Conservation (phyloP, 2,329 filamentous ascomycete species). For the Zasmidium cellare region DNA sequence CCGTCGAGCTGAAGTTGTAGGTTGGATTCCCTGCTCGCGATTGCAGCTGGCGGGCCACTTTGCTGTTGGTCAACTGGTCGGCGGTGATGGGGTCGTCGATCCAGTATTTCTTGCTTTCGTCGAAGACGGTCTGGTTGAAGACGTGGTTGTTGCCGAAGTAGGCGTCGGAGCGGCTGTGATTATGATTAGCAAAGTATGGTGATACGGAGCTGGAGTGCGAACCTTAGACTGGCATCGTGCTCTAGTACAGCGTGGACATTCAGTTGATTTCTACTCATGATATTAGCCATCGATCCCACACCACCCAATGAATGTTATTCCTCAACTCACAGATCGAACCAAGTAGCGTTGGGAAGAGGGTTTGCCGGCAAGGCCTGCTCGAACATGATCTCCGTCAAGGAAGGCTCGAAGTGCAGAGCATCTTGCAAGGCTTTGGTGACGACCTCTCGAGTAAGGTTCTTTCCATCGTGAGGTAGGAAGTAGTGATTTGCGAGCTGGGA, state of each 20-base stretch:
- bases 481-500: slow-evolving; percentile 22
- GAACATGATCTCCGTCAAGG: slow-evolving; percentile 19
- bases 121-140: slow-evolving; percentile 56
- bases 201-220: neutral
- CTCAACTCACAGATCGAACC: slow-evolving; percentile 15
- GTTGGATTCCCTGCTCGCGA: slow-evolving; percentile 51
- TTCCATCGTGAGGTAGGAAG: slow-evolving; percentile 22
- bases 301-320: too few relatives aligned
- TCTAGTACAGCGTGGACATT: slow-evolving; percentile 23
- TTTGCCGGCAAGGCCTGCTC: slow-evolving; percentile 21
- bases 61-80: slow-evolving; percentile 48
- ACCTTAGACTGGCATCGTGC: slow-evolving; percentile 21
- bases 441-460: slow-evolving; percentile 19
- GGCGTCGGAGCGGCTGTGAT: slow-evolving; percentile 48
- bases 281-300: too few relatives aligned
- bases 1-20: slow-evolving; percentile 47
- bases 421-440: slow-evolving; percentile 19
- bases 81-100: slow-evolving; percentile 42
- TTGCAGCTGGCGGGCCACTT: slow-evolving; percentile 46
- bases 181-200: neutral
- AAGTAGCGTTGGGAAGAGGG: slow-evolving; percentile 23
- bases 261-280: slow-evolving; percentile 4
- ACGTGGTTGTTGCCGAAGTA: slow-evolving; percentile 53
- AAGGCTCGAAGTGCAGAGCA: slow-evolving; percentile 21
- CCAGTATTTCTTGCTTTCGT: slow-evolving; percentile 49